phyloP scores from a whole-genome alignment of 805 yeast genomes.

The Cyberlindnera meyerae region DNA sequence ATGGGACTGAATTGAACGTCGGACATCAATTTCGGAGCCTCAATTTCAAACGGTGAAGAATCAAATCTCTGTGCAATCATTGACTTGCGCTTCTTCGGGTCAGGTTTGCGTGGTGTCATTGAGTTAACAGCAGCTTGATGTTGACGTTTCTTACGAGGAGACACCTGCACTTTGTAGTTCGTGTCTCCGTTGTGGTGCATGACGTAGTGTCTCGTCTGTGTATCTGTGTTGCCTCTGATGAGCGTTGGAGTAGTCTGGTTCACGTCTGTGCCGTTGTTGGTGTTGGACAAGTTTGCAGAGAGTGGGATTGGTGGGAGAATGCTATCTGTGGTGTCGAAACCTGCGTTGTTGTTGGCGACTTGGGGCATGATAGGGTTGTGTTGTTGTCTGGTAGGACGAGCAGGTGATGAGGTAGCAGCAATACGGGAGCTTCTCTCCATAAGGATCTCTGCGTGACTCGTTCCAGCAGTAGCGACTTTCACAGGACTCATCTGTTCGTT shows the following conservation, averaged over 20 bases:
- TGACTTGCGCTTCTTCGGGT: constrained; percentile 23
- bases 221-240: constrained; percentile 10
- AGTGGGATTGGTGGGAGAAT: constrained; percentile 24
- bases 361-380: constrained; percentile 27
- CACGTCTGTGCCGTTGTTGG: constrained; percentile 23
- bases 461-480: constrained; percentile 17
- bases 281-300: constrained; percentile 21
- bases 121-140: constrained; percentile 17
- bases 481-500: constrained; percentile 27
- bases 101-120: constrained; percentile 20
- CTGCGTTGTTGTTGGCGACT: constrained; percentile 12
- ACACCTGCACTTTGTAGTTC: constrained; percentile 21
- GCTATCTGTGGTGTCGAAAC: constrained; percentile 26
- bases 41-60: constrained; percentile 27
- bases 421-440: constrained; percentile 24
- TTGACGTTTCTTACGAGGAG: constrained; percentile 21
- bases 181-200: constrained; percentile 23
- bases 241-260: constrained; percentile 26
- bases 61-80: constrained; percentile 24
- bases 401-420: too few species aligned
- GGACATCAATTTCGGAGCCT: constrained; percentile 25
- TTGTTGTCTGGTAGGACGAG: too few species aligned
- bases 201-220: constrained; percentile 17
- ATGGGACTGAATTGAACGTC: constrained; percentile 24
- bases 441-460: constrained; percentile 12